Percentiles rank a stretch among this genome's conserved stretches.
Evolutionary conservation across 2,329 filamentous ascomycete species (phyloP).

Genomic region (Emergomyces orientalis): DNA sequence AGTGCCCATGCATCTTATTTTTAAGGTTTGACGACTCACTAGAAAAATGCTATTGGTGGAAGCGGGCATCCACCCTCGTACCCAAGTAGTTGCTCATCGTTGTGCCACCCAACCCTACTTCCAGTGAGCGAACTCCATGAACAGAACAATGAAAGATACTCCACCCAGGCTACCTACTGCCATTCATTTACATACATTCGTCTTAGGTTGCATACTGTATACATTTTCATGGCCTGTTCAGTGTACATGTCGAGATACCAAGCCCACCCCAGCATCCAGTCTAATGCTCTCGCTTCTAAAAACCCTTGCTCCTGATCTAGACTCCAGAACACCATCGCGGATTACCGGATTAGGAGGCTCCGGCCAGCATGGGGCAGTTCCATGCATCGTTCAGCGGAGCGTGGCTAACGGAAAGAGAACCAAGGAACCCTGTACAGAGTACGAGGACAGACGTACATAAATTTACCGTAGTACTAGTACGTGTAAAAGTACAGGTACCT

Average conservation of each 20-base stretch:
- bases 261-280: not conserved
- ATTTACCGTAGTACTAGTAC: not conserved
- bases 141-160: not conserved
- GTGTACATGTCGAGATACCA: not conserved
- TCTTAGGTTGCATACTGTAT: not conserved
- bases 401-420: not conserved
- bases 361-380: not conserved
- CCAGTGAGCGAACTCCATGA: not conserved
- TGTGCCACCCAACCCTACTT: not conserved
- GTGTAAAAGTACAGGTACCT: not conserved
- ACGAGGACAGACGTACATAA: not conserved
- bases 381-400: not conserved
- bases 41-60: not conserved
- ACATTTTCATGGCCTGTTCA: not conserved
- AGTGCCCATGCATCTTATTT: not conserved
- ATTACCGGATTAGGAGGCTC: not conserved
- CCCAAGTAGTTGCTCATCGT: not conserved
- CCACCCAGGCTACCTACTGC: not conserved
- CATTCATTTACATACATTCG: not conserved
- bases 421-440: not conserved
- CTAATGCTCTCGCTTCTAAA: not conserved
- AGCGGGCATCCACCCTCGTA: not conserved
- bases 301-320: not conserved
- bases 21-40: not conserved
- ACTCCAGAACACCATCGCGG: not conserved